Conservation (phyloP, 805 yeast species). For the Cyberlindnera euphorbiae region DNA sequence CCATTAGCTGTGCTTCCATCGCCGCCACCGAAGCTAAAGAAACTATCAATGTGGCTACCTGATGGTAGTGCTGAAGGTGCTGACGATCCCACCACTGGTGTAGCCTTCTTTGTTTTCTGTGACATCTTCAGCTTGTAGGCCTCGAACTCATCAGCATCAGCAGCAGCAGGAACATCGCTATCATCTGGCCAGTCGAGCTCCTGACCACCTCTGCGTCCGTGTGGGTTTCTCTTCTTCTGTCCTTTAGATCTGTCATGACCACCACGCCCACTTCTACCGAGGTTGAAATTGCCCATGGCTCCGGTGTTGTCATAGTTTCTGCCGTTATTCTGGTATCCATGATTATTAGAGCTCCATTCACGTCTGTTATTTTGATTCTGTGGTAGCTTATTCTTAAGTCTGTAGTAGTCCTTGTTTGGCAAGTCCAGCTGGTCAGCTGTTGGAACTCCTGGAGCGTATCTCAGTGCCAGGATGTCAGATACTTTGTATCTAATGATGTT, state of each 20-base stretch:
- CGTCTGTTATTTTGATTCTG: slow-evolving; percentile 12
- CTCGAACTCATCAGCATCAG: slow-evolving; percentile 34
- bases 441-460: slow-evolving; percentile 14
- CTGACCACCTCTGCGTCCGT: slow-evolving; percentile 6
- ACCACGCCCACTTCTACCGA: slow-evolving; percentile 14
- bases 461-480: slow-evolving; percentile 16
- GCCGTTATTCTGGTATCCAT: slow-evolving; percentile 4
- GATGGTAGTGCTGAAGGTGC: neutral
- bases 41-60: slow-evolving; percentile 21
- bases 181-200: slow-evolving; percentile 21
- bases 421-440: slow-evolving; percentile 13
- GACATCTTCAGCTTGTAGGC: slow-evolving; percentile 35
- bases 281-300: slow-evolving; percentile 27
- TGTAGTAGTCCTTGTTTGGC: slow-evolving; percentile 23
- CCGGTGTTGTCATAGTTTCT: slow-evolving; percentile 22
- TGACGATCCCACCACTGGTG: slow-evolving; percentile 7
- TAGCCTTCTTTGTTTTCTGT: slow-evolving; percentile 32
- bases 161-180: slow-evolving; percentile 19
- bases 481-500: slow-evolving; percentile 20
- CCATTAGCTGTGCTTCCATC: slow-evolving; percentile 6
- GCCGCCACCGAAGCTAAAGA: slow-evolving; percentile 18
- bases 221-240: slow-evolving; percentile 11
- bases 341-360: slow-evolving; percentile 11
- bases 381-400: slow-evolving; percentile 14
- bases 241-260: slow-evolving; percentile 11